Evolutionary conservation across 2,329 filamentous ascomycete species (phyloP).

Genomic region (Juglanconis sp.): DNA sequence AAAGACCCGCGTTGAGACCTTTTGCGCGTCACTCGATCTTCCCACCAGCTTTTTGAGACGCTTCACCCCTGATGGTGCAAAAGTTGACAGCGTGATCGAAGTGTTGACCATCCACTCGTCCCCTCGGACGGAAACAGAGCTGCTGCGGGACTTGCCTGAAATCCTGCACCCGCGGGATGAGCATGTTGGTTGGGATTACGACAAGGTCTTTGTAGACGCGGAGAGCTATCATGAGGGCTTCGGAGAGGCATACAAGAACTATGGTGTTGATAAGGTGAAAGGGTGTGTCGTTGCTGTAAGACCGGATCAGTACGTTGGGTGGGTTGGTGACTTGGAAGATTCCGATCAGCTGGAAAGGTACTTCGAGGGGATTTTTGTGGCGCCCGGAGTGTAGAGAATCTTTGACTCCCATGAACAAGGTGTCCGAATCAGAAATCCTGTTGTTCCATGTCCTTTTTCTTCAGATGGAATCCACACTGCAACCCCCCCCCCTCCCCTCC

Average conservation of each 20-base stretch:
- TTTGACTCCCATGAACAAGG: neutral
- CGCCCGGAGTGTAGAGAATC: neutral
- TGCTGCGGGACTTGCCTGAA: slow-evolving; percentile 47
- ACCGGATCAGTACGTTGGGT: slow-evolving; percentile 62
- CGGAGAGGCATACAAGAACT: slow-evolving; percentile 50
- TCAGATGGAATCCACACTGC: no score
- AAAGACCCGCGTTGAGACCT: slow-evolving; percentile 39
- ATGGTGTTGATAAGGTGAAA: slow-evolving; percentile 51
- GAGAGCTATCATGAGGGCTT: slow-evolving; percentile 51
- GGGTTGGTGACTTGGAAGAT: neutral
- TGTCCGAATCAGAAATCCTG: neutral
- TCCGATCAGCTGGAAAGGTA: neutral
- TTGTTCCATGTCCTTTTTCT: no score
- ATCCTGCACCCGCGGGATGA: slow-evolving; percentile 45
- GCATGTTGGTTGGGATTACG: slow-evolving; percentile 52
- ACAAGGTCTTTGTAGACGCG: slow-evolving; percentile 55
- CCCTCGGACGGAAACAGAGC: slow-evolving; percentile 44
- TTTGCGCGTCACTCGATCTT: slow-evolving; percentile 42
- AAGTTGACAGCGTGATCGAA: slow-evolving; percentile 45
- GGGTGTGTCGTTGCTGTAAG: slow-evolving; percentile 60
- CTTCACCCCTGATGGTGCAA: slow-evolving; percentile 30
- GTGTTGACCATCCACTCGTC: slow-evolving; percentile 59
- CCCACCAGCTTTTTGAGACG: slow-evolving; percentile 37
- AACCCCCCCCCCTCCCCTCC: no score
- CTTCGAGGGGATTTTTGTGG: neutral